Evolutionary conservation across 768 basidiomycete species (phyloP), one percentile per base, ranked within the genome.

Genomic region (Tricholoma furcatifolium): DNA sequence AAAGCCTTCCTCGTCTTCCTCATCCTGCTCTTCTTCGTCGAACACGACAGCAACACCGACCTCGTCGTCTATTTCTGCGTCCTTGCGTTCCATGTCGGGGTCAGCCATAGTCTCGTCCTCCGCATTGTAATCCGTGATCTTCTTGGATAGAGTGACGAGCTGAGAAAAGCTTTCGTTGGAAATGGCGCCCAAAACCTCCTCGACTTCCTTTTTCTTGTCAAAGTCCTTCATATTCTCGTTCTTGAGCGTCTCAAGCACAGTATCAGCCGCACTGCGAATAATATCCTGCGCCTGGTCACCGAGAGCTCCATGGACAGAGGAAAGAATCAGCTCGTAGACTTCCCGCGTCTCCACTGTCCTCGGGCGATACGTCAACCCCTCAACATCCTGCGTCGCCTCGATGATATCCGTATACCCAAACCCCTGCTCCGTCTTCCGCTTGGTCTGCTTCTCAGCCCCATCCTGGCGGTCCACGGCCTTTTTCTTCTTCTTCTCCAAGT

Each of bases 41-140:
- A 98, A 98, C 5, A 98, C 88, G 7, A 99, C 95, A 0, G 96
- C 96, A 1, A 99, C 96, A n/a, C 96, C 95, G 40, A 91, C 85
- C 61, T 96, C 94, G 54, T 94, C 94, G 58, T 98, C 96, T 61
- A 98, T 93, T 69, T 89, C 93, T 2, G 84, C 91, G 52, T 91
- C 91, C 67, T 88, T 86, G 43, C 80, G 75, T 65, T 91, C 93
- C 70, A 79, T 76, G 59, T 92, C 91, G 0, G 88, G 88, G 63
- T 94, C 93, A 0, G 70, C 84, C 70, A 83, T 80, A 15, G 76
- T 68, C 67, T 91, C 92, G 57, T 95, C 93, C 65, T 94, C 91
- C 0, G 85, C 90, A 31, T 87, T 87, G 55, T 93, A 99, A 70
- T 99, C 97, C 0, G 96, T 97, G 35, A 98, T 87, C 76, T 97